Percentiles rank a stretch among this genome's conserved stretches.
Evolutionary conservation across 2,329 filamentous ascomycete genomes (phyloP).

Genomic region (Penicillium sclerotigenum): DNA sequence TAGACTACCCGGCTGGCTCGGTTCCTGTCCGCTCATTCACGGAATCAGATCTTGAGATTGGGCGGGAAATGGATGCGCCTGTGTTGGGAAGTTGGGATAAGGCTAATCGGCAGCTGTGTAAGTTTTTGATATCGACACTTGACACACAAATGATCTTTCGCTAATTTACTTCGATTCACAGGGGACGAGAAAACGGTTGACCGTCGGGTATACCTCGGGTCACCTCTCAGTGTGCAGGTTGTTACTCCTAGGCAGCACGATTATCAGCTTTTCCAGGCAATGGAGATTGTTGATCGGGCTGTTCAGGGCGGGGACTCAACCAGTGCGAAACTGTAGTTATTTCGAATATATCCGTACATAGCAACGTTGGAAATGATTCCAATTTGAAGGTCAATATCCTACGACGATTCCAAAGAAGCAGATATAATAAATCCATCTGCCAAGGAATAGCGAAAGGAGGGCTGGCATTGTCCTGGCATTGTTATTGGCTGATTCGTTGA

Average conservation of each 20-base stretch:
- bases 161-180: slow-evolving; percentile 17
- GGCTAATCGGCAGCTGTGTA: slow-evolving; percentile 57
- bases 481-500: not conserved
- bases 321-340: slow-evolving; percentile 22
- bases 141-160: not conserved
- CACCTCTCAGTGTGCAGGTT: slow-evolving; percentile 56
- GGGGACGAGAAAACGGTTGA: slow-evolving; percentile 51
- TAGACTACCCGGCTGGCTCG: slow-evolving; percentile 60
- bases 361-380: not conserved
- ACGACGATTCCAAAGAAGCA: not conserved
- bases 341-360: not conserved
- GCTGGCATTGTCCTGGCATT: no score
- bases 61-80: slow-evolving; percentile 43
- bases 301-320: slow-evolving; percentile 17
- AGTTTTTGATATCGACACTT: slow-evolving; percentile 16
- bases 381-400: not conserved
- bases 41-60: slow-evolving; percentile 50
- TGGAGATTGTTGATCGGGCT: slow-evolving; percentile 51
- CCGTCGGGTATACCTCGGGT: slow-evolving; percentile 53
- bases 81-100: slow-evolving; percentile 58
- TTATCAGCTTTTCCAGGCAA: slow-evolving; percentile 51
- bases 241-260: slow-evolving; percentile 56
- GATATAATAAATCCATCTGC: not conserved
- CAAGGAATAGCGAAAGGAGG: not conserved
- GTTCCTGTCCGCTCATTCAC: slow-evolving; percentile 54